Evolutionary conservation across 306 rosid genomes (phyloP), one percentile per base, ranked within the genome.

Genomic region (Cercis canadensis): DNA sequence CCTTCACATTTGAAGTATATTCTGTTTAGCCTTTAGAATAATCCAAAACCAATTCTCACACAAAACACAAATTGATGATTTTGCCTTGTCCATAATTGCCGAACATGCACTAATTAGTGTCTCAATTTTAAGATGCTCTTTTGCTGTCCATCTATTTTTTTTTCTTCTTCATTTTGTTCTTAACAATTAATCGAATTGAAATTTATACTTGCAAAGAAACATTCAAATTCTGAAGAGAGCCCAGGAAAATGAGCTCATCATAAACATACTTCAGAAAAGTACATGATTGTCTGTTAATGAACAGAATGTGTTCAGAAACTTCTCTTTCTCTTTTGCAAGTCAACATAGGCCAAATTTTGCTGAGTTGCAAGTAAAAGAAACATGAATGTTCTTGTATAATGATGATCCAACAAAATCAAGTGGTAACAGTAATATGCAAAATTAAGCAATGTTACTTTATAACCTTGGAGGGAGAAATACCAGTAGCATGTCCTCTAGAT

Each of bases 401-500:
- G 14, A 67, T 39, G 72, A 14, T 40, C 21, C 58, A 65, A 68
- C 76, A 17, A 60, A 72, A 54, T 67, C 68, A 47, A 56, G 75
- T 40, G 51, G 65, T 31, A 52, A 39, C 29, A 52, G 53, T 29
- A 29, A 24, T 47, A 58, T 55, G 50, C 55, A 47, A 73, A 72
- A 47, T 13, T 19, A 60, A 34, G 50, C n/a, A 44, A 33, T 39
- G 69, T 63, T 81, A 73, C 57, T 34, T 5, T 59, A 16, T 57
- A 43, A 13, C 60, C 7, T 6, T 6, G 41, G 70, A 75, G 65
- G 75, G 62, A 75, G 74, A 68, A 73, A 75, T 64, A 68, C 85
- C 81, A 17, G 55, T 31, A 12, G 88, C 80, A 44, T 80, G 83
- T 53, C 80, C 83, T 80, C 44, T 72, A 63, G 80, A 76, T 11